Conservation (phyloP, 2,329 filamentous ascomycete species). For the Pseudocercospora cruenta region DNA sequence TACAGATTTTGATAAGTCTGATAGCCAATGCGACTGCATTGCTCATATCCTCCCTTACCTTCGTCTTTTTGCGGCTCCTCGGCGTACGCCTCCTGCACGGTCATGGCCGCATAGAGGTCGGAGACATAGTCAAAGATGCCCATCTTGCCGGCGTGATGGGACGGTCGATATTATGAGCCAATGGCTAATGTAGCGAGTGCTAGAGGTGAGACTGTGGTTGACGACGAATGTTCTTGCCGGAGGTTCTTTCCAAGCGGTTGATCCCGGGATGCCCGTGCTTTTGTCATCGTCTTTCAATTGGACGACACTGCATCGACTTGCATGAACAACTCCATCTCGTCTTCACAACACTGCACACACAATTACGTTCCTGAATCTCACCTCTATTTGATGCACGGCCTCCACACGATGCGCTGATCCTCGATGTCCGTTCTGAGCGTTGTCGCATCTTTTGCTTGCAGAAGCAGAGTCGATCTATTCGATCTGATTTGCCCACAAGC, state of each 20-base stretch:
- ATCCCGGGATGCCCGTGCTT: constrained; percentile 3
- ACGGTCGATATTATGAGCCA: constrained; percentile 20
- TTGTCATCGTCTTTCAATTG: not conserved
- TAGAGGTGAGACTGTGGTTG: constrained; percentile 4
- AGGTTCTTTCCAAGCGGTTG: constrained; percentile 1
- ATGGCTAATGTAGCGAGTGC: constrained; percentile 27
- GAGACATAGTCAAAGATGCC: constrained; percentile 67
- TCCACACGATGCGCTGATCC: not conserved
- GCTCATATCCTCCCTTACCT: constrained; percentile 29
- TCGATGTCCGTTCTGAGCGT: not conserved
- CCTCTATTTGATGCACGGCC: not conserved
- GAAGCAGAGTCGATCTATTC: no score
- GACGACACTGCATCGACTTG: not conserved
- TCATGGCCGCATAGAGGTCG: constrained; percentile 68
- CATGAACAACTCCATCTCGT: not conserved
- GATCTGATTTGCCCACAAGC: no score
- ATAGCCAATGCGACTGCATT: not conserved
- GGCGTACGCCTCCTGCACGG: constrained; percentile 62
- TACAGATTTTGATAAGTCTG: not conserved
- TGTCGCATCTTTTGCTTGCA: no score
- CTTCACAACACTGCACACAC: not conserved
- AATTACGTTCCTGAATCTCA: no score
- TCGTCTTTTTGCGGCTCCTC: constrained; percentile 59
- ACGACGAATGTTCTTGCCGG: constrained; percentile 3
- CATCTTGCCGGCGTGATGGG: constrained; percentile 50